Evolutionary conservation across 108 stramenopile genomes (phyloP).

Genomic region (Cyclostephanos invisitatus): DNA sequence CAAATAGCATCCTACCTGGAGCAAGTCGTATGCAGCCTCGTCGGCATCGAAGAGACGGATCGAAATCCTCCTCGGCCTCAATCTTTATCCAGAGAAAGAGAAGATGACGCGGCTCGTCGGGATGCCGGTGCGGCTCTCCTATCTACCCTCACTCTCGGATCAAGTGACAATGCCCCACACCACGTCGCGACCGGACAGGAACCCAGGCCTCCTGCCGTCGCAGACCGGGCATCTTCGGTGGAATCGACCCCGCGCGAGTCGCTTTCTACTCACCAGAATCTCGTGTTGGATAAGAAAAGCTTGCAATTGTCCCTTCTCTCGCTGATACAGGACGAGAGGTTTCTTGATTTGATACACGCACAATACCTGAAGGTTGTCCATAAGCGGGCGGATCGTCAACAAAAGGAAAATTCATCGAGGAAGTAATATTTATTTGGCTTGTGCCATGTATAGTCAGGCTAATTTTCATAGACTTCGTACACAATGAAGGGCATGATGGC

Average conservation of each 20-base stretch:
- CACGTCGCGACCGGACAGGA: neutral
- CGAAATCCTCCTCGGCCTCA: constrained; percentile 2
- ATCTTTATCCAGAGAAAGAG: neutral
- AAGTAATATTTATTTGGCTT: neutral
- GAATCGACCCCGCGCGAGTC: neutral
- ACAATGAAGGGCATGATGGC: neutral
- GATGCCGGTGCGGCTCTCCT: constrained; percentile 48
- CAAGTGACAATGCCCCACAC: constrained; percentile 5
- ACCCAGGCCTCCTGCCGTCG: neutral
- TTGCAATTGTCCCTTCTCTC: constrained; percentile 79
- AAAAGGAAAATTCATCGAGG: constrained; percentile 13
- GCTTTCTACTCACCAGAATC: constrained; percentile 12
- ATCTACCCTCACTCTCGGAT: constrained; percentile 33
- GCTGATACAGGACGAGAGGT: constrained; percentile 87
- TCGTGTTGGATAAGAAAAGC: constrained; percentile 79
- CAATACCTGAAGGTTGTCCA: constrained; percentile 86
- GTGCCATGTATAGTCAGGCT: neutral
- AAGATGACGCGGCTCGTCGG: constrained; percentile 3
- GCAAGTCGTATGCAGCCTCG: constrained; percentile 45
- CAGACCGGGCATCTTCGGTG: neutral
- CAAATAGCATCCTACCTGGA: constrained; percentile 52
- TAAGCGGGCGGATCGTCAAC: constrained; percentile 51
- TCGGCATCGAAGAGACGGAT: constrained; percentile 43
- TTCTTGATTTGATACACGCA: constrained; percentile 85
- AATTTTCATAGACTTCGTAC: neutral